These are phyloP conservation scores for Fragaria vesca DNA, from an alignment of 306 rosid species.

Conservation along the genomic window DNA sequence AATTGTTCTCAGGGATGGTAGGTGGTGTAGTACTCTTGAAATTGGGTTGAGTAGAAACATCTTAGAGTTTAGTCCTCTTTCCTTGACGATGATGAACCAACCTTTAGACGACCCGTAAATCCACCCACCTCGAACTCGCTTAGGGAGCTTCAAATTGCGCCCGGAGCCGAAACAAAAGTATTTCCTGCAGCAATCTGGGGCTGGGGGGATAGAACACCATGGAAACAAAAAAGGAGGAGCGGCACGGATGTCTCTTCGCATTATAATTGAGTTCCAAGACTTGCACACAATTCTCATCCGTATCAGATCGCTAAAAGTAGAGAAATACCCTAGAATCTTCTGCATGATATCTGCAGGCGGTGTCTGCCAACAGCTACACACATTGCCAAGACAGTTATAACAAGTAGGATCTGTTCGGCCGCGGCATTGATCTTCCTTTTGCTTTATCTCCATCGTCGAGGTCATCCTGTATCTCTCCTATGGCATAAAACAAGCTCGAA, in stretches of 20 bases:
- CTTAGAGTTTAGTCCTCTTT: background rate
- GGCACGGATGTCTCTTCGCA: background rate
- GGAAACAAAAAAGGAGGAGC: background rate
- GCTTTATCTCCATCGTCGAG: background rate
- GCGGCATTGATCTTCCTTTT: no score
- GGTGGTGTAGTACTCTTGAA: background rate
- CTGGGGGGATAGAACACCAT: background rate
- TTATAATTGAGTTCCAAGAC: background rate
- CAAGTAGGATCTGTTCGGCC: no score
- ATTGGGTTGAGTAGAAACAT: background rate
- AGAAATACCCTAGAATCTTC: background rate
- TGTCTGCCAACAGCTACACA: background rate
- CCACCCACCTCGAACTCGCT: background rate
- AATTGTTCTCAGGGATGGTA: constrained; percentile 3
- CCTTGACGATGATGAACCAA: background rate
- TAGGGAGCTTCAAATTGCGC: background rate
- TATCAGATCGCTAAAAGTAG: background rate
- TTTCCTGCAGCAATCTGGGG: background rate
- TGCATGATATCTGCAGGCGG: background rate
- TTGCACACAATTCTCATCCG: background rate
- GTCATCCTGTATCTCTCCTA: no score
- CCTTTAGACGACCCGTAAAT: background rate
- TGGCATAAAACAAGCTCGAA: no score
- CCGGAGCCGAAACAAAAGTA: no score
- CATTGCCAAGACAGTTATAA: background rate